Conservation (phyloP, 1,139 yeast genomes). For the Hyphopichia burtonii region DNA sequence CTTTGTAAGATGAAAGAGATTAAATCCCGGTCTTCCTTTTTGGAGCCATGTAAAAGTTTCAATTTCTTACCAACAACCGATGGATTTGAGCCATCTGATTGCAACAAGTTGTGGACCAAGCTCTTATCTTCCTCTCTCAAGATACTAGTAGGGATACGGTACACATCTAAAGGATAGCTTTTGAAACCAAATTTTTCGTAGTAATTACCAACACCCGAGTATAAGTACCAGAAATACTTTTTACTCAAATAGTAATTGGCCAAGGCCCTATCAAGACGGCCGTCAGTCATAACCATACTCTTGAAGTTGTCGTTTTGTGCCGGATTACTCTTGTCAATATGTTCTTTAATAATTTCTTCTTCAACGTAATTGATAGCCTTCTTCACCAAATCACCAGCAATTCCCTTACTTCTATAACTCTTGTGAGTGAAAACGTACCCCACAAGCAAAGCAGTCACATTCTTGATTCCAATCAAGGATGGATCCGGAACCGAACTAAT, state of each 20-base stretch:
- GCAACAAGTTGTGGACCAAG: slow-evolving; percentile 21
- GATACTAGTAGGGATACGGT: slow-evolving; percentile 27
- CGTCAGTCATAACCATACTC: slow-evolving; percentile 29
- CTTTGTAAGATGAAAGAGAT: slow-evolving; percentile 33
- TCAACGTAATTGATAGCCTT: slow-evolving; percentile 35
- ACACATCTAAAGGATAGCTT: slow-evolving; percentile 35
- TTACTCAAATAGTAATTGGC: slow-evolving; percentile 38
- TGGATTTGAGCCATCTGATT: slow-evolving; percentile 5
- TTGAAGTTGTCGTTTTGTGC: slow-evolving; percentile 27
- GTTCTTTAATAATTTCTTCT: slow-evolving; percentile 24
- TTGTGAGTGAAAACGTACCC: slow-evolving; percentile 29
- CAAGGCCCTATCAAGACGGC: slow-evolving; percentile 28
- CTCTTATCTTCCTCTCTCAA: slow-evolving; percentile 18
- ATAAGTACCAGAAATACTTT: slow-evolving; percentile 39
- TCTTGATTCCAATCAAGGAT: slow-evolving; percentile 30
- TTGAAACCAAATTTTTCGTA: slow-evolving; percentile 43
- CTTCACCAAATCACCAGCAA: slow-evolving; percentile 27
- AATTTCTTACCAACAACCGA: slow-evolving; percentile 28
- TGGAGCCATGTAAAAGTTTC: slow-evolving; percentile 24
- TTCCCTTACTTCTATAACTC: slow-evolving; percentile 29
- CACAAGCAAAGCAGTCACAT: slow-evolving; percentile 26
- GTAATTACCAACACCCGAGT: slow-evolving; percentile 34
- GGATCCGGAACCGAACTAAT: slow-evolving; percentile 36
- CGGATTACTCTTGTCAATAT: slow-evolving; percentile 20
- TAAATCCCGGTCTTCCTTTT: slow-evolving; percentile 29